phyloP scores from a whole-genome alignment of 2,329 filamentous ascomycete species.

The Coniochaeta sp. region DNA sequence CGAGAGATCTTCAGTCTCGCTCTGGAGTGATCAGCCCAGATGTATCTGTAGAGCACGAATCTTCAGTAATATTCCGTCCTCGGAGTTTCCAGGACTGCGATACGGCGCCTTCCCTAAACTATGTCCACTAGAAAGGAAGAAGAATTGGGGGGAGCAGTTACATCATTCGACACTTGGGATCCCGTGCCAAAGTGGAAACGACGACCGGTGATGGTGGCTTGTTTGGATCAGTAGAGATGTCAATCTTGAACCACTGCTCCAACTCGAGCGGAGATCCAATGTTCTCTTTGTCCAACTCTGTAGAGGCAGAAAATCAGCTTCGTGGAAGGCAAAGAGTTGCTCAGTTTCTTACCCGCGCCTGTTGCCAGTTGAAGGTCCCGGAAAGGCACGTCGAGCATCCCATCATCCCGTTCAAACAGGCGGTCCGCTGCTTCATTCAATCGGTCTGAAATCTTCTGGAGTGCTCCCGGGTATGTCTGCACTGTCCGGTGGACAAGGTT shows the following conservation, averaged over 20 bases:
- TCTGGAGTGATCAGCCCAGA: conserved; percentile 3
- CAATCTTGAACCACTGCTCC: background rate
- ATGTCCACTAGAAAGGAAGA: background rate
- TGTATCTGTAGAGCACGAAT: conserved; percentile 8
- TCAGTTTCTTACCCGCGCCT: background rate
- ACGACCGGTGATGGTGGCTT: background rate
- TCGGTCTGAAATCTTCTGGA: background rate
- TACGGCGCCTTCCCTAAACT: background rate
- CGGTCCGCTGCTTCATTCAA: background rate
- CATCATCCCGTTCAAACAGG: background rate
- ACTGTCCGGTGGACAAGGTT: background rate
- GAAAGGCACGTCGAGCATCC: background rate
- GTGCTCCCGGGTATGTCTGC: conserved; percentile 1
- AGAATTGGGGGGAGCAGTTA: background rate
- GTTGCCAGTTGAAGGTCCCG: background rate
- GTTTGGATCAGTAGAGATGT: background rate
- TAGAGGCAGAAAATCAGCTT: background rate
- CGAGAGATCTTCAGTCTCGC: conserved; percentile 3
- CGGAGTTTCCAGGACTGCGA: too few relatives aligned
- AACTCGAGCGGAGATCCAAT: background rate
- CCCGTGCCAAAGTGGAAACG: background rate
- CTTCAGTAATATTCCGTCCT: too few relatives aligned
- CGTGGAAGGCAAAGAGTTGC: background rate
- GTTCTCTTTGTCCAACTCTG: background rate
- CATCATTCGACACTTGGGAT: conserved; percentile 1